These are phyloP conservation scores for Leccinum barrowsii DNA, from an alignment of 768 basidiomycete species.

Conservation along the genomic window DNA sequence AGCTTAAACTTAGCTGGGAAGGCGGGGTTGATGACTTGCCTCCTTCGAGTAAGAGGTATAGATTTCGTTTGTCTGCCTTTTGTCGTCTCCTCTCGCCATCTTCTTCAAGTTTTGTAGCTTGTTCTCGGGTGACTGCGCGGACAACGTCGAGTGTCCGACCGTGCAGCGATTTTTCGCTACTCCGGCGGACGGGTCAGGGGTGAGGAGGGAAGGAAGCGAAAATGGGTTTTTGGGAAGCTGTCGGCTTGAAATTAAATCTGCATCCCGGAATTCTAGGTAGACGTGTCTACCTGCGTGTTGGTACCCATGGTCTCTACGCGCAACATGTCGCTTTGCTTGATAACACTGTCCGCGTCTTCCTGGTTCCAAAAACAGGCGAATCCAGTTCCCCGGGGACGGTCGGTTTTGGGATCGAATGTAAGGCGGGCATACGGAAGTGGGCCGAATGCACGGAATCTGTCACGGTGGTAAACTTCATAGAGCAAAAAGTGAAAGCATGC, in stretches of 20 bases:
- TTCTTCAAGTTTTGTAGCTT: constrained; percentile 85
- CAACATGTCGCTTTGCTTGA: constrained; percentile 75
- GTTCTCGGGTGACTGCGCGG: constrained; percentile 85
- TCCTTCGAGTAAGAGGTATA: constrained; percentile 95
- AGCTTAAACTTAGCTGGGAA: not conserved
- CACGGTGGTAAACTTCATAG: not conserved
- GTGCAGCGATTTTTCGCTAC: constrained; percentile 74
- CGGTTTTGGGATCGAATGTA: constrained; percentile 77
- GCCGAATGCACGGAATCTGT: constrained; percentile 83
- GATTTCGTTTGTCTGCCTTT: constrained; percentile 92
- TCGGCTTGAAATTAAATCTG: not conserved
- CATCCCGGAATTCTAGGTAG: constrained; percentile 11
- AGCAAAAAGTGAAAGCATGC: constrained; percentile 41
- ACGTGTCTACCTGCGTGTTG: constrained; percentile 26
- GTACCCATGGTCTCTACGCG: constrained; percentile 59
- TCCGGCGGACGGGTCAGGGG: constrained; percentile 87
- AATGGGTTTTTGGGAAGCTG: constrained; percentile 82
- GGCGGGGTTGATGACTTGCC: constrained; percentile 42
- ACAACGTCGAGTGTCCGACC: constrained; percentile 93
- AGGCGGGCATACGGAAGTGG: constrained; percentile 91
- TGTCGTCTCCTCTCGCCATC: constrained; percentile 80
- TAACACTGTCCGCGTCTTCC: constrained; percentile 81
- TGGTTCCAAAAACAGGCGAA: constrained; percentile 98
- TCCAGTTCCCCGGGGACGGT: constrained; percentile 89
- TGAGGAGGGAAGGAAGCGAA: constrained; percentile 81